Percentiles rank a stretch among this genome's conserved stretches.
Conservation (phyloP, 495 filamentous ascomycete genomes). For the Beverwykella pulmonaria region DNA sequence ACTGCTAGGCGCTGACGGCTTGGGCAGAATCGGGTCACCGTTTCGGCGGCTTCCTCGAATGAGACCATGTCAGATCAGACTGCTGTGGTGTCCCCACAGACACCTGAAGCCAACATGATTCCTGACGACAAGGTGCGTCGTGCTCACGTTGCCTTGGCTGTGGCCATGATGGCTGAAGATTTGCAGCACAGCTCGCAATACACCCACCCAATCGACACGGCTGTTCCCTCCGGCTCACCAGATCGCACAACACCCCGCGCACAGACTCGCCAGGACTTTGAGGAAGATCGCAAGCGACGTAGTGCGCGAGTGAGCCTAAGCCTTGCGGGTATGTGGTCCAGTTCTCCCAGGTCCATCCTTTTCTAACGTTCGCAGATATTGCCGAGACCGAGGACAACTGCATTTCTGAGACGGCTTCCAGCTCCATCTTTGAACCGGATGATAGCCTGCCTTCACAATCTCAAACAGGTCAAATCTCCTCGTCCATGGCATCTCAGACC, state of each 20-base stretch:
- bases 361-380: constrained; percentile 37
- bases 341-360: too few species aligned
- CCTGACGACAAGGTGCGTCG: constrained; percentile 40
- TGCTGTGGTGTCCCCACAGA: constrained; percentile 36
- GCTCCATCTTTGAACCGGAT: constrained; percentile 11
- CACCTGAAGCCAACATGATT: constrained; percentile 35
- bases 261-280: constrained; percentile 71
- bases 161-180: constrained; percentile 22
- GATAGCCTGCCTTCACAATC: constrained; percentile 6
- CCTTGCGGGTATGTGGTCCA: constrained; percentile 65
- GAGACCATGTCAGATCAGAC: constrained; percentile 43
- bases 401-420: constrained; percentile 17
- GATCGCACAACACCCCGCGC: constrained; percentile 80
- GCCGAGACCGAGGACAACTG: constrained; percentile 41
- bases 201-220: constrained; percentile 54
- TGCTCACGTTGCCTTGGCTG: constrained; percentile 4
- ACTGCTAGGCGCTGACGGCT: constrained; percentile 29
- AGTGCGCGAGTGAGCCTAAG: constrained; percentile 54
- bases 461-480: constrained; percentile 11
- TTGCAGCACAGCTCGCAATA: constrained; percentile 23
- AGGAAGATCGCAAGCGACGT: constrained; percentile 55
- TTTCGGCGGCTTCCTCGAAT: constrained; percentile 7
- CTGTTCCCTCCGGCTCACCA: constrained; percentile 64
- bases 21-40: constrained; percentile 18
- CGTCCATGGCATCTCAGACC: constrained; percentile 32